A percentile compares a stretch with the other conserved stretches of the same genome.
These are phyloP conservation scores for Micractinium conductrix DNA, from an alignment of 139 green algal genomes.

Conservation along the genomic window DNA sequence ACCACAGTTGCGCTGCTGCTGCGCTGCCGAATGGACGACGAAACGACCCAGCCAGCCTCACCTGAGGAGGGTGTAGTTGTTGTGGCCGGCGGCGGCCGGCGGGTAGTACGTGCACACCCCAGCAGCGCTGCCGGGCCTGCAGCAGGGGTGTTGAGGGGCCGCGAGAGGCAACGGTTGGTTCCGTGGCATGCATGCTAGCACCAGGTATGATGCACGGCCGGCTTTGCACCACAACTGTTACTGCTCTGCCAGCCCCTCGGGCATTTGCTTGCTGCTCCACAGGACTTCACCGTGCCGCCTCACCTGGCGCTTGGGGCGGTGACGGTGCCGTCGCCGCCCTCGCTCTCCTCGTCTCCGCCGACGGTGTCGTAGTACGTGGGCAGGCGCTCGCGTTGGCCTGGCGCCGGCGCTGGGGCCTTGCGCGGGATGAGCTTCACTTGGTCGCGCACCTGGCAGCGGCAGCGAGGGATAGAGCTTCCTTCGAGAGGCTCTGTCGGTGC, in stretches of 20 bases:
- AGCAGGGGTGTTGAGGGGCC: too few relatives aligned
- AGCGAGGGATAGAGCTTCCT: too few relatives aligned
- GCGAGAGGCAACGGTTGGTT: too few relatives aligned
- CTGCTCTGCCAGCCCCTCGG: too few relatives aligned
- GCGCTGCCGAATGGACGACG: too few relatives aligned
- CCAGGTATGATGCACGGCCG: too few relatives aligned
- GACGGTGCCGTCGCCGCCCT: neutral
- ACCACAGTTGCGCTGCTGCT: too few relatives aligned
- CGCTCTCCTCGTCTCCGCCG: neutral
- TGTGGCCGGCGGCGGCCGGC: conserved; percentile 44
- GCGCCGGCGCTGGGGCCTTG: neutral
- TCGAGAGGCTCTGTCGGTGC: too few relatives aligned
- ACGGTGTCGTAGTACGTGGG: conserved; percentile 37
- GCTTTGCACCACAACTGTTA: too few relatives aligned
- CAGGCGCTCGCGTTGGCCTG: conserved; percentile 28
- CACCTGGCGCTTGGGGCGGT: neutral
- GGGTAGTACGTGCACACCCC: conserved; percentile 44
- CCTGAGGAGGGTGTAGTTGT: conserved; percentile 70
- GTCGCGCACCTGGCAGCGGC: conserved; percentile 7
- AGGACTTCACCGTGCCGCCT: neutral
- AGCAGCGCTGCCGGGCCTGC: too few relatives aligned
- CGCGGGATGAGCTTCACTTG: conserved; percentile 34
- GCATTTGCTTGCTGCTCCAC: too few relatives aligned
- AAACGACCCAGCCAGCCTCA: neutral
- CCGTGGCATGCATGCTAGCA: too few relatives aligned